A percentile compares a stretch with the other conserved stretches of the same genome.
Conservation (phyloP, 306 rosid genomes). For the Quillaja saponaria region DNA sequence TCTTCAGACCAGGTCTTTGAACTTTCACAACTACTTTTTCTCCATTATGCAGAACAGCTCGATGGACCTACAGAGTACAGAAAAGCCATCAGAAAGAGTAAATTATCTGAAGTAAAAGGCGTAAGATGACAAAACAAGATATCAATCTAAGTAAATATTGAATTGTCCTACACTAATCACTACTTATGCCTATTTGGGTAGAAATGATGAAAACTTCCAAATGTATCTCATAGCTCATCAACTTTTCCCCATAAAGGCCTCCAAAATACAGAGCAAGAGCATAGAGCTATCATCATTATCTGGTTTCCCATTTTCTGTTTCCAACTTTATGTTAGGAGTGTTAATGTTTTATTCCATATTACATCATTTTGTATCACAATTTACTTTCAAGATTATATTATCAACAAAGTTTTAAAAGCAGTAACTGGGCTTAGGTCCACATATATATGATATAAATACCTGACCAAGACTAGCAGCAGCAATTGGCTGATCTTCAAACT, state of each 20-base stretch:
- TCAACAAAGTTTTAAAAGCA: too few relatives aligned
- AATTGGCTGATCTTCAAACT: constrained; percentile 82
- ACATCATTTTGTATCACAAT: background rate
- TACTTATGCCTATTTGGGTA: too few relatives aligned
- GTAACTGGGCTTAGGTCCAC: too few relatives aligned
- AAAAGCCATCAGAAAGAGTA: constrained; percentile 17
- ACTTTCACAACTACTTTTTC: constrained; percentile 90
- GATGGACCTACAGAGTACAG: constrained; percentile 67
- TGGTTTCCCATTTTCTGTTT: background rate
- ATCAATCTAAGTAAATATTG: too few relatives aligned
- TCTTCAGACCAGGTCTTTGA: constrained; percentile 95
- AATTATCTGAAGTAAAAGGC: constrained; percentile 16
- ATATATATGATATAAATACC: constrained; percentile 35
- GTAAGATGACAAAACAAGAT: too few relatives aligned
- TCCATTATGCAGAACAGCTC: constrained; percentile 87
- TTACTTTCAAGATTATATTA: too few relatives aligned
- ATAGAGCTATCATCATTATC: background rate
- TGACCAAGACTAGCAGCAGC: constrained; percentile 99
- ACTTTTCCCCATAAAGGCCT: too few relatives aligned
- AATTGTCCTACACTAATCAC: too few relatives aligned
- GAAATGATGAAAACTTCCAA: too few relatives aligned
- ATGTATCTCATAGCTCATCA: too few relatives aligned
- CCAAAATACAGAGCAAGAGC: constrained; percentile 1
- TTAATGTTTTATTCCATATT: too few relatives aligned
- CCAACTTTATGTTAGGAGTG: too few relatives aligned